Conservation (phyloP, 2,329 filamentous ascomycete genomes). For the Fusarium napiforme region DNA sequence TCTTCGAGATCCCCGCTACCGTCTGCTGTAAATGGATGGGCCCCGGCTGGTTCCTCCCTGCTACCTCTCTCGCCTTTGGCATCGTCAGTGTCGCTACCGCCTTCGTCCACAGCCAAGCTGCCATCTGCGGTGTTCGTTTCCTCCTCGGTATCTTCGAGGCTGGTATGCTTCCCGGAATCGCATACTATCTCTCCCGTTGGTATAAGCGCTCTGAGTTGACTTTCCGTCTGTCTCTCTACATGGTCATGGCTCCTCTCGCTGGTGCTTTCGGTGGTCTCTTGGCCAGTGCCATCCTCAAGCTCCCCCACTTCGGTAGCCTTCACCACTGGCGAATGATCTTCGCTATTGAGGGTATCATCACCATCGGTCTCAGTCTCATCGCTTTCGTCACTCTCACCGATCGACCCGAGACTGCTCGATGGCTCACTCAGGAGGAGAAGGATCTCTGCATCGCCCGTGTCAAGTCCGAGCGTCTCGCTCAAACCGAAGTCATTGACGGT, state of each 20-base stretch:
- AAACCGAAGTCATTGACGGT: constrained; percentile 70
- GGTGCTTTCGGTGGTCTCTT: constrained; percentile 75
- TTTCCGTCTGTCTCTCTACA: constrained; percentile 71
- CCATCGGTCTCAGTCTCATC: constrained; percentile 62
- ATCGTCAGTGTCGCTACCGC: constrained; percentile 68
- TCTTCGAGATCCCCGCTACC: constrained; percentile 73
- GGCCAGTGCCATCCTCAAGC: constrained; percentile 69
- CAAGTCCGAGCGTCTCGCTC: constrained; percentile 66
- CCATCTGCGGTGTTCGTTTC: constrained; percentile 68
- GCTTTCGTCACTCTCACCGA: constrained; percentile 73
- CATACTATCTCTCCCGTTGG: constrained; percentile 73
- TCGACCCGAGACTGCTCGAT: constrained; percentile 71
- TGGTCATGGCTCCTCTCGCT: constrained; percentile 73
- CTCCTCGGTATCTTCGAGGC: constrained; percentile 71
- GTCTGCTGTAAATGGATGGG: constrained; percentile 72
- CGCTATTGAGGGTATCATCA: constrained; percentile 74
- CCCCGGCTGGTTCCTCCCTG: constrained; percentile 72
- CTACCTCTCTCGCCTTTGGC: constrained; percentile 67
- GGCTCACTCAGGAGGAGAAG: constrained; percentile 72
- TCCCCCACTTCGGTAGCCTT: constrained; percentile 66
- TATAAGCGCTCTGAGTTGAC: constrained; percentile 71
- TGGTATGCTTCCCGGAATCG: constrained; percentile 73
- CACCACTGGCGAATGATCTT: constrained; percentile 77
- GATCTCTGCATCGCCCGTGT: constrained; percentile 71
- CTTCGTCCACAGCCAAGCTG: constrained; percentile 64